Conservation (phyloP, 2,329 filamentous ascomycete species). For the Stemphylium beticola region DNA sequence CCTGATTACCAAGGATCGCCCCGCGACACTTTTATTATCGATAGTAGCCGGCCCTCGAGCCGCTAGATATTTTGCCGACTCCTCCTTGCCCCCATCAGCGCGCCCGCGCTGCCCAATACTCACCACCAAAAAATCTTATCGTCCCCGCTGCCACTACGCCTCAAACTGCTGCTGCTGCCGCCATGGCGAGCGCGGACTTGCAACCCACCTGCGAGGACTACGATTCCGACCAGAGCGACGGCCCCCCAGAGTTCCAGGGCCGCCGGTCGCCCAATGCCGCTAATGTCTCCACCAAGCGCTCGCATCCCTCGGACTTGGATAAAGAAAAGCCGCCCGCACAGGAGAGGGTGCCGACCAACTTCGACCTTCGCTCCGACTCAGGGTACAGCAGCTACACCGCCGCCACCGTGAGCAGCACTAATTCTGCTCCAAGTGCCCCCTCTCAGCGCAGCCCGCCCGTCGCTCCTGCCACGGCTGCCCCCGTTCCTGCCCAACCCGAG, state of each 20-base stretch:
- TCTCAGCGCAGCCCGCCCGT: constrained; percentile 33
- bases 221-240: constrained; percentile 48
- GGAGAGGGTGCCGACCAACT: constrained; percentile 38
- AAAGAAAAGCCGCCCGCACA: constrained; percentile 35
- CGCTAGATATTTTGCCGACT: constrained; percentile 28
- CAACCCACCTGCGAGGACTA: constrained; percentile 49
- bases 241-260: constrained; percentile 45
- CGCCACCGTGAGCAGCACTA: constrained; percentile 59
- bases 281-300: constrained; percentile 59
- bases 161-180: constrained; percentile 13
- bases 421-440: constrained; percentile 55
- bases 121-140: constrained; percentile 5
- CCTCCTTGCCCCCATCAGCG: constrained; percentile 10
- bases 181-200: constrained; percentile 31
- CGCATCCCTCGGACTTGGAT: constrained; percentile 47
- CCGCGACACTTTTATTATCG: constrained; percentile 23
- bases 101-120: constrained; percentile 10
- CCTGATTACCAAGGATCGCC: constrained; percentile 25
- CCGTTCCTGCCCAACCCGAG: constrained; percentile 26
- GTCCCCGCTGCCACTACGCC: neutral
- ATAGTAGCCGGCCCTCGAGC: constrained; percentile 25
- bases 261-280: constrained; percentile 55
- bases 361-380: constrained; percentile 64
- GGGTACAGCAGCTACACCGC: constrained; percentile 67
- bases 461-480: constrained; percentile 14